These are phyloP conservation scores for Pulveroboletus sp. DNA, from an alignment of 768 basidiomycete species.

Conservation along the genomic window DNA sequence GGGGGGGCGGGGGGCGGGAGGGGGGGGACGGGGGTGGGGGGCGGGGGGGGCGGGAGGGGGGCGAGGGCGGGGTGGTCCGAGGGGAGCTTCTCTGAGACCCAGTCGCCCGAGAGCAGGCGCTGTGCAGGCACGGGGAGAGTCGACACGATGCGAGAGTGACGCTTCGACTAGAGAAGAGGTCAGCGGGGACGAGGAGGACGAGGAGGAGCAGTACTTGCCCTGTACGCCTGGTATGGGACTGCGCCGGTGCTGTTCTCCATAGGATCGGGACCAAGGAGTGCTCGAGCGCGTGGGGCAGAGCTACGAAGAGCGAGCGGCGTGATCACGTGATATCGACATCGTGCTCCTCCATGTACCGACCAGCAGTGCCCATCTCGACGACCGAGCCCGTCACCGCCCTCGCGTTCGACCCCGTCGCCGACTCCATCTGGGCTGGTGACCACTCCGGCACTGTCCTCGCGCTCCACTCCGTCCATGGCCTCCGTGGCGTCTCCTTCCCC, in stretches of 20 bases:
- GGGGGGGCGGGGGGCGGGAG: neutral
- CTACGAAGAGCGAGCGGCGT: no score
- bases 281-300: no score
- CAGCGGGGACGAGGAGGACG: neutral
- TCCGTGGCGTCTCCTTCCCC: constrained; percentile 68
- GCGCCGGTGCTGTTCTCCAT: constrained; percentile 17
- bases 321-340: constrained; percentile 15
- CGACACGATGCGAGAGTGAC: constrained; percentile 41
- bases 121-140: constrained; percentile 14
- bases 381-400: constrained; percentile 64
- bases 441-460: constrained; percentile 66
- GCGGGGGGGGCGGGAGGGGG: neutral
- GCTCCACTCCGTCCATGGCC: constrained; percentile 57
- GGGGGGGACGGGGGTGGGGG: neutral
- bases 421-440: constrained; percentile 83
- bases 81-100: constrained; percentile 20
- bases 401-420: constrained; percentile 87
- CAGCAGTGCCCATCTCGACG: constrained; percentile 12
- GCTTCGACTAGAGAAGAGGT: constrained; percentile 36
- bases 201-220: constrained; percentile 22
- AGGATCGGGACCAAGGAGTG: neutral
- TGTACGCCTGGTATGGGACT: constrained; percentile 51
- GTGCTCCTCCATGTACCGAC: constrained; percentile 18
- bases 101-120: constrained; percentile 12
- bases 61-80: constrained; percentile 7